phyloP scores from a whole-genome alignment of 768 basidiomycete genomes.

The Mycena leptocephala region DNA sequence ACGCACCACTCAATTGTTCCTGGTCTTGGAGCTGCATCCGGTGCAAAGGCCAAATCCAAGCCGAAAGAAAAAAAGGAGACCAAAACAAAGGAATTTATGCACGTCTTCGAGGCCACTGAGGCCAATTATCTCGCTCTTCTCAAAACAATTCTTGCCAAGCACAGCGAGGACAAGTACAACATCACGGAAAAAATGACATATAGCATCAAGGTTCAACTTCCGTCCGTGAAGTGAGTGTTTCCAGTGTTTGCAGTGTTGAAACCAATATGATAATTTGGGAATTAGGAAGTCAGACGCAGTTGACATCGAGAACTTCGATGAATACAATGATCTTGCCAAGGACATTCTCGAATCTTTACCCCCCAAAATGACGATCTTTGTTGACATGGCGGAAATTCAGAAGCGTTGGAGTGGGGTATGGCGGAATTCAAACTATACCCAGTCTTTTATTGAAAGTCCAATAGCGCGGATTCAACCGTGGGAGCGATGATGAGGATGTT shows the following conservation, averaged over 20 bases:
- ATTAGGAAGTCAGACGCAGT: neutral
- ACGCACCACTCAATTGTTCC: neutral
- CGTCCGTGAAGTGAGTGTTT: neutral
- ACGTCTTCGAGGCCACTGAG: neutral
- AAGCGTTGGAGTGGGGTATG: slow-evolving; percentile 2
- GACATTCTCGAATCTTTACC: neutral
- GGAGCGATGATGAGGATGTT: too few species aligned
- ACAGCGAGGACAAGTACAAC: slow-evolving; percentile 31
- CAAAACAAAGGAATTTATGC: slow-evolving; percentile 26
- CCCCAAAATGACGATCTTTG: neutral
- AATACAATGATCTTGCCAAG: too few species aligned
- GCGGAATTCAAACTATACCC: too few species aligned
- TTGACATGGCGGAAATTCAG: slow-evolving; percentile 12
- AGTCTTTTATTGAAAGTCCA: too few species aligned
- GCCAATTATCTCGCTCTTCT: slow-evolving; percentile 18
- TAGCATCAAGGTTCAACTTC: slow-evolving; percentile 23
- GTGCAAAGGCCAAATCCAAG: slow-evolving; percentile 10
- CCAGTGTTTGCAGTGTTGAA: too few species aligned
- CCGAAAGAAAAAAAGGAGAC: slow-evolving; percentile 25
- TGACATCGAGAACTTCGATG: neutral
- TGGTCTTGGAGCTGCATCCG: neutral
- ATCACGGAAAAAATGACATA: neutral
- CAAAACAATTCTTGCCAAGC: slow-evolving; percentile 21
- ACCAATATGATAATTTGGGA: neutral
- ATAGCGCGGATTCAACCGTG: too few species aligned